Evolutionary conservation across 208 protist species (phyloP).

Genomic region (Wallacemonas sp.): DNA sequence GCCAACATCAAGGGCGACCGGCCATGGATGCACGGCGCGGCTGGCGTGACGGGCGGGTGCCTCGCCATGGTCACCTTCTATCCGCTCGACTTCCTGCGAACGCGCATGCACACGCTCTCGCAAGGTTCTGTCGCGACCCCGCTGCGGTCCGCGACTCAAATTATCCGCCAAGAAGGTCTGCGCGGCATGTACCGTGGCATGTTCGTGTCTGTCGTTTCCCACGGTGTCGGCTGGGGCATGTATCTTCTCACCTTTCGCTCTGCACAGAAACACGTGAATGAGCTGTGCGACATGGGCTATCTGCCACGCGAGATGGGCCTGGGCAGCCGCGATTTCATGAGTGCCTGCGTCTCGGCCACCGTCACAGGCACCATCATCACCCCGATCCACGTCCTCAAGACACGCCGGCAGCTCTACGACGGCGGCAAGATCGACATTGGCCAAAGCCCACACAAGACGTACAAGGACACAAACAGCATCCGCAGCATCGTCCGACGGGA

Average conservation of each 20-base stretch:
- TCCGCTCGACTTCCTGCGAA: constrained; percentile 83
- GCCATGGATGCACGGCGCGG: constrained; percentile 74
- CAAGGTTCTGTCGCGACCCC: constrained; percentile 44
- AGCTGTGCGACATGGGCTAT: constrained; percentile 19
- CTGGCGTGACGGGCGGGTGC: constrained; percentile 67
- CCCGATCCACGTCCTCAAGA: constrained; percentile 80
- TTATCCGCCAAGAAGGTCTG: constrained; percentile 65
- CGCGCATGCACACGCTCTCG: constrained; percentile 76
- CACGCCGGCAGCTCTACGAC: constrained; percentile 71
- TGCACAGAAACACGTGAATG: constrained; percentile 45
- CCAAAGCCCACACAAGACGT: constrained; percentile 7
- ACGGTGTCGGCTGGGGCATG: constrained; percentile 78
- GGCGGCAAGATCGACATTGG: constrained; percentile 13
- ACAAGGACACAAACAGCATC: constrained; percentile 18
- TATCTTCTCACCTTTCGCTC: constrained; percentile 78
- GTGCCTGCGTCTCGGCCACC: constrained; percentile 62
- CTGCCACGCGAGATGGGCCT: background rate
- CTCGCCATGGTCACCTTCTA: constrained; percentile 80
- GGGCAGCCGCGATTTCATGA: constrained; percentile 51
- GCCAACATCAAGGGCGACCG: constrained; percentile 21
- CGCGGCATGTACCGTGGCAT: constrained; percentile 81
- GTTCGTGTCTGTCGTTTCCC: constrained; percentile 58
- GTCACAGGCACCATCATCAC: constrained; percentile 70
- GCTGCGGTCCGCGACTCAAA: constrained; percentile 44
- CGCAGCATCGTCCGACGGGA: constrained; percentile 49